Base-by-base conservation (phyloP, 2,329 filamentous ascomycete species). In the Harringtonia lauricola region DNA sequence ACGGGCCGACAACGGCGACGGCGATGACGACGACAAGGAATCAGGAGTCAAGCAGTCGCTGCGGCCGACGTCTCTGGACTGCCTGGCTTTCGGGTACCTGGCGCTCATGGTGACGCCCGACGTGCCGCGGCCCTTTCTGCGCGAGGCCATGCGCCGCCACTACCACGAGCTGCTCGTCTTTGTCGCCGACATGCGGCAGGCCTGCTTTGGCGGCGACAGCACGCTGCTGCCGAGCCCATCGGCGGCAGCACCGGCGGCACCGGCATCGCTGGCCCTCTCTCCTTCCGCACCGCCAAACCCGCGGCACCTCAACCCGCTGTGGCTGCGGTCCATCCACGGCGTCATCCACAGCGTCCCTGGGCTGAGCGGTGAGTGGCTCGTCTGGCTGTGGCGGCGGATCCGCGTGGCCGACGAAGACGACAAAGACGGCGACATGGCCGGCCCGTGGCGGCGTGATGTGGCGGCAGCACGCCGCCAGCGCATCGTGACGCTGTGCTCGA, bases 51-150 rank as follows among this genome's bases (percentile, higher is more conserved):
- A 26, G 24, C 24, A 26, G 24, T 45, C n/a, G 14, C 9, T 36
- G n/a, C 22, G 3, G n/a, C 70, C 76, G 0, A 77, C 76, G 2
- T 77, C 73, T 43, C 63, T 94, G 21, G 89, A 95, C 60, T 95
- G 86, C 57, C 60, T 95, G 38, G 81, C 79, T 0, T 76, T 86
- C 54, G 92, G 81, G 12, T 94, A 94, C 58, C 66, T 96, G 30
- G 72, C 78, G 2, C 64, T 95, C 40, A 83, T 92, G 67, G 66
- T 83, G 18, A 47, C 57, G 39, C 59, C 60, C 8, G 55, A 58
- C 15, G 53, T 63, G 42, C 61, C 61, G 35, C 51, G 60, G 34
- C 55, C 56, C 35, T 64, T 60, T 54, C 45, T 64, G 51, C 44
- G 52, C 31, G 57, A 61, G 38, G 35, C 54, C 5, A 37, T 53